Evolutionary conservation across 139 green algal genomes (phyloP).

Genomic region (Choricystis sp.): DNA sequence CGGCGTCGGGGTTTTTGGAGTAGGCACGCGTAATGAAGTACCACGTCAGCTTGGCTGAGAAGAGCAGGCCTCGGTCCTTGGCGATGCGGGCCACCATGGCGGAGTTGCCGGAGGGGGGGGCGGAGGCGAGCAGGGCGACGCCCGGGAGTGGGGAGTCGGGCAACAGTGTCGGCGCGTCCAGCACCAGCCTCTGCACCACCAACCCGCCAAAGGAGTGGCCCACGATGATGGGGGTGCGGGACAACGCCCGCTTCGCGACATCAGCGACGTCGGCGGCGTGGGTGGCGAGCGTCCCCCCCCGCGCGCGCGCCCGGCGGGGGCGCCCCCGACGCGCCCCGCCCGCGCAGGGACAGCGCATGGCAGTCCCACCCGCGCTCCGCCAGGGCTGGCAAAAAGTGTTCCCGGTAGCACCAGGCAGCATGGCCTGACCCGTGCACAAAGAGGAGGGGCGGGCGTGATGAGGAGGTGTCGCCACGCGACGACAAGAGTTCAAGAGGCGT

Average conservation of each 20-base stretch:
- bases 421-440: conserved; percentile 83
- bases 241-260: conserved; percentile 23
- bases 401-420: conserved; percentile 77
- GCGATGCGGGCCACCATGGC: conserved; percentile 15
- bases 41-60: neutral
- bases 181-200: conserved; percentile 50
- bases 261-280: conserved; percentile 41
- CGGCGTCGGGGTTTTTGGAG: conserved; percentile 17
- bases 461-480: neutral
- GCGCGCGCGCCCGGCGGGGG: conserved; percentile 9
- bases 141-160: conserved; percentile 20
- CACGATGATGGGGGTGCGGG: conserved; percentile 46
- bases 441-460: conserved; percentile 39
- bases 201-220: conserved; percentile 71
- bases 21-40: conserved; percentile 38
- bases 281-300: conserved; percentile 27
- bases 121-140: conserved; percentile 29
- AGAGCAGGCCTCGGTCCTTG: neutral
- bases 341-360: conserved; percentile 49
- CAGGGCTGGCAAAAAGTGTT: conserved; percentile 73
- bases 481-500: conserved; percentile 20
- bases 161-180: neutral
- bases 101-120: conserved; percentile 54
- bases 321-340: conserved; percentile 36
- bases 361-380: conserved; percentile 37